Conservation (phyloP, 352 stramenopile species). For the Phytophthora pini region DNA sequence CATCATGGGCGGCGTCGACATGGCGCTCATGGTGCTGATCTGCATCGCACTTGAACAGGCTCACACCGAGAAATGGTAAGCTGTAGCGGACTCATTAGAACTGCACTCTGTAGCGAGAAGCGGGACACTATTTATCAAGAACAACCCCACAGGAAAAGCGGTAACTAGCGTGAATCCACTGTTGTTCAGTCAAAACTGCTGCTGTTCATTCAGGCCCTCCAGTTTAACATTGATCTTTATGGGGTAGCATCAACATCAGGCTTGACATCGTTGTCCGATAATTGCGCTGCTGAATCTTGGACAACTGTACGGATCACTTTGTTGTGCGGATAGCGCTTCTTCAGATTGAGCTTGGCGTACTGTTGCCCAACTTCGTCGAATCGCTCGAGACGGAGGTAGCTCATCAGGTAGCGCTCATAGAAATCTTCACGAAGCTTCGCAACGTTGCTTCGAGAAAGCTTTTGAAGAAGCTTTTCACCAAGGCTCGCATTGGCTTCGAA, state of each 20-base stretch:
- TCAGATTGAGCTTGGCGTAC: constrained; percentile 27
- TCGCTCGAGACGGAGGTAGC: constrained; percentile 41
- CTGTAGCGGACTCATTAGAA: constrained; percentile 8
- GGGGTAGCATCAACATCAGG: no score
- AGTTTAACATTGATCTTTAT: no score
- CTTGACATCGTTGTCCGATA: no score
- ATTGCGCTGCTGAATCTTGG: constrained; percentile 34
- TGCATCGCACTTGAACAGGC: constrained; percentile 50
- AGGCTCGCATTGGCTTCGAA: constrained; percentile 41
- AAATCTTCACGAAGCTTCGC: constrained; percentile 40
- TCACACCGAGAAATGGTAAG: constrained; percentile 35
- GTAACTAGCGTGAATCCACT: constrained; percentile 15
- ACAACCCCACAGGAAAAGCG: constrained; percentile 3
- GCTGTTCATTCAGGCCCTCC: not conserved
- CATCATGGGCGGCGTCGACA: constrained; percentile 44
- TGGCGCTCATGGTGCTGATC: constrained; percentile 52
- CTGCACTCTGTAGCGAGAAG: constrained; percentile 27
- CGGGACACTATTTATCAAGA: constrained; percentile 33
- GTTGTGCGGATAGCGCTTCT: constrained; percentile 42
- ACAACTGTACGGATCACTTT: constrained; percentile 43
- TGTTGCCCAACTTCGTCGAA: constrained; percentile 40
- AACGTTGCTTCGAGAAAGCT: constrained; percentile 21
- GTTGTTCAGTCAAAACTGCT: constrained; percentile 4
- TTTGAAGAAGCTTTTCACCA: constrained; percentile 38
- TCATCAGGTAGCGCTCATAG: constrained; percentile 49